phyloP scores from a whole-genome alignment of 164 flowering plant species.

The Nymphaea colorata region DNA sequence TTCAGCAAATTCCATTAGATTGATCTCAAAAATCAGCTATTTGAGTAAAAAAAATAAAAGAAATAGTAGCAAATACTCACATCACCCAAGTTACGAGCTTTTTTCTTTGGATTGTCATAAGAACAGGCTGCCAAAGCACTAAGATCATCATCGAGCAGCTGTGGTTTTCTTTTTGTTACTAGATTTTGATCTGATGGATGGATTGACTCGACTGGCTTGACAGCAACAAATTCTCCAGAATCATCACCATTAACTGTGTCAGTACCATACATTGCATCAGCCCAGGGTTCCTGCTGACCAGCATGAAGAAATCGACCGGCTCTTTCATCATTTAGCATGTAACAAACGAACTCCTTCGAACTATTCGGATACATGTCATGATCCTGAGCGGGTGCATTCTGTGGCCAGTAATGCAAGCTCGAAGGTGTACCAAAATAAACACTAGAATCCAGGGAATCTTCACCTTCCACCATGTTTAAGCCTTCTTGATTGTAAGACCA shows the following conservation, averaged over 20 bases:
- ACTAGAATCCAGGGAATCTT: conserved; percentile 13
- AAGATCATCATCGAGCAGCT: conserved; percentile 5
- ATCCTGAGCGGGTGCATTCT: conserved; percentile 9
- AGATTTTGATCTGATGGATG: conserved; percentile 7
- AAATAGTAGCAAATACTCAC: conserved; percentile 23
- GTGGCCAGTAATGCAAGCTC: conserved; percentile 16
- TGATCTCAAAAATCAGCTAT: background rate
- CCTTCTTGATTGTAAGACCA: conserved; percentile 14
- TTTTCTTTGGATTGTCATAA: conserved; percentile 34
- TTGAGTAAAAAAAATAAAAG: background rate
- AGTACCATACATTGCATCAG: conserved; percentile 20
- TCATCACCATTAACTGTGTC: conserved; percentile 16
- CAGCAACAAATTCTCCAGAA: conserved; percentile 14
- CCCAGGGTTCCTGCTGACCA: conserved; percentile 12
- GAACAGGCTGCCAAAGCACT: conserved; percentile 7
- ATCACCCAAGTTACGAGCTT: conserved; percentile 22
- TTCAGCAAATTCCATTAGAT: conserved; percentile 3
- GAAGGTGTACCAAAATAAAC: conserved; percentile 12
- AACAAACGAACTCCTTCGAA: conserved; percentile 24
- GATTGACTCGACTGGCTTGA: conserved; percentile 7
- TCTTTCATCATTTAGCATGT: conserved; percentile 15
- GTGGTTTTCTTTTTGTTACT: conserved; percentile 13
- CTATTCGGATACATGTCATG: conserved; percentile 6
- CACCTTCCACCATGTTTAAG: conserved; percentile 5
- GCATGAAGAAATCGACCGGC: conserved; percentile 6